phyloP scores from a whole-genome alignment of 306 rosid species.

The Quercus gilva region DNA sequence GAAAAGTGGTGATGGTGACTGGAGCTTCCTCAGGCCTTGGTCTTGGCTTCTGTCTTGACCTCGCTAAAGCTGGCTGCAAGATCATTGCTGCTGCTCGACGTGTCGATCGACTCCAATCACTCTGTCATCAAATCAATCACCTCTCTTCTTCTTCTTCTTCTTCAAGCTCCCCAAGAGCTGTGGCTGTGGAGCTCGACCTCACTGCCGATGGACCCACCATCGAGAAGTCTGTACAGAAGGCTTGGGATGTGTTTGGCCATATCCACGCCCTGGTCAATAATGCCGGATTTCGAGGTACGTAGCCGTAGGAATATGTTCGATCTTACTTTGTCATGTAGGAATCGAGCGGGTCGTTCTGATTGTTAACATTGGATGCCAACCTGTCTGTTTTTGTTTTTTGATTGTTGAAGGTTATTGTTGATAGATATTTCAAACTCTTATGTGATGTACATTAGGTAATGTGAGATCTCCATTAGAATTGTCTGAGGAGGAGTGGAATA shows the following conservation, averaged over 20 bases:
- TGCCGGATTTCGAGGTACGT: constrained; percentile 71
- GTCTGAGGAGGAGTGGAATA: constrained; percentile 71
- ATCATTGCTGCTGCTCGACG: constrained; percentile 75
- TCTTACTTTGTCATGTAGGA: too few relatives aligned
- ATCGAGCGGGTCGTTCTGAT: too few relatives aligned
- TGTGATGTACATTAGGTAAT: constrained; percentile 35
- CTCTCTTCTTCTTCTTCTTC: background rate
- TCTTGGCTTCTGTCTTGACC: constrained; percentile 61
- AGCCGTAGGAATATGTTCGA: too few relatives aligned
- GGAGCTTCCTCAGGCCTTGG: constrained; percentile 90
- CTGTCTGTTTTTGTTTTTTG: background rate
- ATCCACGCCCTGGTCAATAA: constrained; percentile 70
- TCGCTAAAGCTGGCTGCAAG: constrained; percentile 62
- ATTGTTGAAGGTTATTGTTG: background rate
- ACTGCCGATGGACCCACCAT: constrained; percentile 45
- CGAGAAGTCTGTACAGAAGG: constrained; percentile 47
- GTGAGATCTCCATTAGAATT: constrained; percentile 56
- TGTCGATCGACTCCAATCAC: constrained; percentile 49
- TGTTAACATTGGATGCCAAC: too few relatives aligned
- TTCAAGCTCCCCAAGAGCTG: background rate
- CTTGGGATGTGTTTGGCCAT: constrained; percentile 75
- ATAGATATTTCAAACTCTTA: background rate
- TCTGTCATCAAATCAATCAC: constrained; percentile 53
- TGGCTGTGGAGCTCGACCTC: constrained; percentile 66
- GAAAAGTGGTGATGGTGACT: constrained; percentile 80